Base-by-base conservation (phyloP, 345 rosid genomes). In the Hevea brasiliensis region DNA sequence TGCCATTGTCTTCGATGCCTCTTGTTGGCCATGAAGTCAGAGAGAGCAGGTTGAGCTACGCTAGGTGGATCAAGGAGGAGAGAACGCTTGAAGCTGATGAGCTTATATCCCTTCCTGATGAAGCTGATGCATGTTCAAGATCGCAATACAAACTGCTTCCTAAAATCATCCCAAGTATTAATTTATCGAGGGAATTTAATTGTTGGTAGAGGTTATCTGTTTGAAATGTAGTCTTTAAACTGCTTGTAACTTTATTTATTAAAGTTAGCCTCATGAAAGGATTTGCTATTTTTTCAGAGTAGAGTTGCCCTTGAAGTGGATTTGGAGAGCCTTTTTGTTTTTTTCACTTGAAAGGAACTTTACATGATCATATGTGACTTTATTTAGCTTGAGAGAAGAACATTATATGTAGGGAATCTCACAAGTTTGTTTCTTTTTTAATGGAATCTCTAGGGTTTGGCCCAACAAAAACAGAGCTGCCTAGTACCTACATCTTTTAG, bases 101-200 rank as follows among this genome's bases (percentile, higher is more conserved):
- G 87, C 86, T 88, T 40, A 64, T 82, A 53, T 80, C 80, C 83
- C 82, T 84, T 65, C 72, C 87, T 32, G 82, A 75, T 68, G 80
- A 85, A 65, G 72, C 72, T 45, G 84, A 87, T 78, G 68, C 86
- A 76, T 74, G 72, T 78, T 76, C 78, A 51, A 82, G 72, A 70
- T 74, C 81, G 44, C 80, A 85, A 59, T 70, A 82, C 74, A 78
- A 65, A 65, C 67, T 94, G 84, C 98, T 94, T 72, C 84, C 86
- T 1, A 94, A 89, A 86, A 86, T 94, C 78, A 84, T 90, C 72
- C 93, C 95, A 45, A 89, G 93, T 79, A 89, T 88, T 68, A 72
- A 76, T 75, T 70, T 75, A 66, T 58, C 71, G 13, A 75, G 80
- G 61, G 45, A 60, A 23, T 15, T 51, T 77, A 67, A 41, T 67